Percentiles rank a stretch among this genome's conserved stretches.
Evolutionary conservation across 139 green algal genomes (phyloP).

Genomic region (Chlamydomonas sphaeroides): DNA sequence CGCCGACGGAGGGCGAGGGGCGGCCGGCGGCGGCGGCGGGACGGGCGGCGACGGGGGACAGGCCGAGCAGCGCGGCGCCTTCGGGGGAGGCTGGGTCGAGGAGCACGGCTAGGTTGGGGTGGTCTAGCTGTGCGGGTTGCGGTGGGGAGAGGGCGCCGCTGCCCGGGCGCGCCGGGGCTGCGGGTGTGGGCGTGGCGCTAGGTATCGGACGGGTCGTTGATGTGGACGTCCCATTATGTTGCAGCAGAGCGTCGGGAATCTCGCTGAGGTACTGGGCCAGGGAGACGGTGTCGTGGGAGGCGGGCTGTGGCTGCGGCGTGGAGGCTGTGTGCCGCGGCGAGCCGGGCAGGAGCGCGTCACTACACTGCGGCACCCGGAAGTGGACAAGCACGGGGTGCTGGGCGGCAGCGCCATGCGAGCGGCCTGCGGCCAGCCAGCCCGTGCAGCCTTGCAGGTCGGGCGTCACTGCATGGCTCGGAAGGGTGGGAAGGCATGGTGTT

Average conservation of each 20-base stretch:
- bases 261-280: conserved; percentile 13
- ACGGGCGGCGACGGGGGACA: not conserved
- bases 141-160: not conserved
- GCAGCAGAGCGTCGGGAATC: not conserved
- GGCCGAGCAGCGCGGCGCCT: not conserved
- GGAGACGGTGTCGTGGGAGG: not conserved
- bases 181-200: not conserved
- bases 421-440: not conserved
- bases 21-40: too few species aligned
- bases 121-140: not conserved
- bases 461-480: not conserved
- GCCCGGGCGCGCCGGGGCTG: too few species aligned
- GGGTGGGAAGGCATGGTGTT: not conserved
- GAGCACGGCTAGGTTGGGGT: conserved; percentile 13
- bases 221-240: not conserved
- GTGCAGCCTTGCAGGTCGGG: not conserved
- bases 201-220: not conserved
- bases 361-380: not conserved
- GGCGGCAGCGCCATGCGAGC: not conserved
- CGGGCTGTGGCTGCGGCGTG: too few species aligned
- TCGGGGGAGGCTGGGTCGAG: not conserved
- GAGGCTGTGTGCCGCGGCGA: not conserved
- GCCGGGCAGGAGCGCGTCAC: not conserved
- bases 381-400: conserved; percentile 3
- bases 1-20: not conserved